A percentile compares a stretch with the other conserved stretches of the same genome.
phyloP scores from a whole-genome alignment of 2,329 filamentous ascomycete genomes.

The Fusarium multiceps region DNA sequence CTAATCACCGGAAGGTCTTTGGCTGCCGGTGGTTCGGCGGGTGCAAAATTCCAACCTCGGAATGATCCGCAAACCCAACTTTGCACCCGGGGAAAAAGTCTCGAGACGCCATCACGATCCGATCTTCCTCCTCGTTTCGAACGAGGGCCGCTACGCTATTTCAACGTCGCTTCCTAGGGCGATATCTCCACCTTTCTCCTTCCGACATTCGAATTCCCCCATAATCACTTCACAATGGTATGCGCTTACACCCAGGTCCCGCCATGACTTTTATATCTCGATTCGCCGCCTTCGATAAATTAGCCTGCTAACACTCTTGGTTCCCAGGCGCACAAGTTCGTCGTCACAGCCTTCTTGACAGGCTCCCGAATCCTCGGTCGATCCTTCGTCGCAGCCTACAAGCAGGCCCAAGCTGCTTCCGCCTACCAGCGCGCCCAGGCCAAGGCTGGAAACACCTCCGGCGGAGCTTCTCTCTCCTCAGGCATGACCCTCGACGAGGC shows the following conservation, averaged over 20 bases:
- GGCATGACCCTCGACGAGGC: slow-evolving; percentile 96
- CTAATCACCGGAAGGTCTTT: slow-evolving; percentile 41
- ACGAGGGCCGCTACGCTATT: slow-evolving; percentile 39
- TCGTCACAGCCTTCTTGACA: slow-evolving; percentile 92
- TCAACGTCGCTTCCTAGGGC: slow-evolving; percentile 37
- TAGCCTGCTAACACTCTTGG: slow-evolving; percentile 32
- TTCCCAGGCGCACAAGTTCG: slow-evolving; percentile 81
- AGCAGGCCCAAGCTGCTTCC: slow-evolving; percentile 89
- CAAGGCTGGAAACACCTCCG: slow-evolving; percentile 66
- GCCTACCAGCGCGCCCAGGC: slow-evolving; percentile 81
- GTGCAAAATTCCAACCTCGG: slow-evolving; percentile 48
- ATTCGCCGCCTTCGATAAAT: slow-evolving; percentile 21
- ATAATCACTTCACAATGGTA: slow-evolving; percentile 47
- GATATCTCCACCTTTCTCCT: slow-evolving; percentile 19
- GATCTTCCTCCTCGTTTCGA: slow-evolving; percentile 42
- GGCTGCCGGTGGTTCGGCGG: slow-evolving; percentile 40
- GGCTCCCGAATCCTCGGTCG: slow-evolving; percentile 92
- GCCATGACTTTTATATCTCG: slow-evolving; percentile 21
- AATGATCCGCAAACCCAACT: slow-evolving; percentile 41
- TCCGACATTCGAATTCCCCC: slow-evolving; percentile 1
- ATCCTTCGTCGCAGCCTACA: slow-evolving; percentile 93
- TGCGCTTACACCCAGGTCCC: slow-evolving; percentile 17
- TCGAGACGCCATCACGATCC: slow-evolving; percentile 39
- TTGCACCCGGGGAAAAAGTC: slow-evolving; percentile 45
- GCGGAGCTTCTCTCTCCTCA: slow-evolving; percentile 67